Evolutionary conservation across 352 stramenopile genomes (phyloP), one percentile per base, ranked within the genome.

Genomic region (Phytophthora kernoviae): DNA sequence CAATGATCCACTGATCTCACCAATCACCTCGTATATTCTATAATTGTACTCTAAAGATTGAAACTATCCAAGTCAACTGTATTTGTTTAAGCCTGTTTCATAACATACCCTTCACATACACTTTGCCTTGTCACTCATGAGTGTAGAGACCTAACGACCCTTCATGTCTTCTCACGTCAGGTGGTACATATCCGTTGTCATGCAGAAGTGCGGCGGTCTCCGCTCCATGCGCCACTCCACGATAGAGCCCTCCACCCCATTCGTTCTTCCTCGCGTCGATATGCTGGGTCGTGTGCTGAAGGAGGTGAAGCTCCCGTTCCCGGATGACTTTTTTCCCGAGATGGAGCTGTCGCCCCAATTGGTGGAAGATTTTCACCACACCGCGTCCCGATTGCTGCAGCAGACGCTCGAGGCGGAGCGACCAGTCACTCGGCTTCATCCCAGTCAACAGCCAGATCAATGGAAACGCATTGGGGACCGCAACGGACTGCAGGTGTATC

Each of bases 281-380:
- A 89, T 87, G 79, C 66, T 89, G 49, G 52, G 62, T 21, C 80
- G 80, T 47, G 77, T 81, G 34, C 63, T 87, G 24, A 87, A 85
- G 54, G 80, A 90, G 55, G 75, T 87, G 26, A 76, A 75, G 60
- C 63, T 90, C 20, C 80, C 80, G 40, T 80, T 88, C 41, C 80
- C 80, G 46, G 75, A 84, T 44, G 74, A 88, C 51, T 90, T 90
- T 57, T 90, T 90, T 63, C 77, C 77, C 6, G 56, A 68, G 37
- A 59, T 87, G 51, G 47, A 55, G 39, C 36, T 84, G 30, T 73
- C 77, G 4, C 22, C 62, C 7, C 66, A 79, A 52, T 66, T 70
- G 46, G 58, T 50, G 46, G 68, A 54, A 32, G 44, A 59, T 20
- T 82, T 83, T 30, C 70, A 82, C 42, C 64, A 53, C 53, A 61